Evolutionary conservation across 176 grass and related monocot species (phyloP), one percentile per base, ranked within the genome.

Genomic region (Melocanna baccifera): DNA sequence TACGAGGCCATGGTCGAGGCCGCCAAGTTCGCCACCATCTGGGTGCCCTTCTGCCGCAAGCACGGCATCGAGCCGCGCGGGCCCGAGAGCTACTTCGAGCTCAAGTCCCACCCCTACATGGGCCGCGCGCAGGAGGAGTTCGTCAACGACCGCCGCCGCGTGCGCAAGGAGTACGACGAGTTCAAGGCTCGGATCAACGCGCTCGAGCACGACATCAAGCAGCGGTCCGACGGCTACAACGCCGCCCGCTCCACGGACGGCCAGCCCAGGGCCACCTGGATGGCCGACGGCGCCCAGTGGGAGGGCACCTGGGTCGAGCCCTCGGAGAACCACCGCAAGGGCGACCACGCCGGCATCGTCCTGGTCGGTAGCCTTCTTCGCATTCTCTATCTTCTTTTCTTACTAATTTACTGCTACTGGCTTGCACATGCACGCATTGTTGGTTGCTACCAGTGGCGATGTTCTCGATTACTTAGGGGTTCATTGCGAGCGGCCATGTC

Each of bases 21-120:
- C 4, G 91, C 92, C 40, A 91, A 81, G 77, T 98, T 98, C 87
- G 92, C 96, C 0, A 89, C 87, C 6, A 34, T 90, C 1, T 98
- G 96, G 96, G 91, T 95, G 66, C 96, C 96, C 0, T 98, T 98
- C 90, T 98, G 96, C 89, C 70, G 92, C 26, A 95, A 95, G 87
- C 96, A 98, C 76, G 86, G 75, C 47, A 90, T 98, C 25, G 96
- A 98, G 62, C 96, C 96, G 0, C 80, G 96, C 3, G 90, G 87
- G 0, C 93, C 93, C 0, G 95, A 98, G 72, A 91, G 90, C 85
- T 98, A 98, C 83, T 98, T 98, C 75, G 94, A 86, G 76, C 92
- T 94, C 86, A 98, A 95, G 89, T 74, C 43, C 0, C 92, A 98
- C 68, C 96, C 96, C 0, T 98, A 98, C 63, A 95, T 93, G 87